A percentile compares a stretch with the other conserved stretches of the same genome.
Evolutionary conservation across 148 eudicot genomes (phyloP).

Genomic region (Tetragonia tetragonoides): DNA sequence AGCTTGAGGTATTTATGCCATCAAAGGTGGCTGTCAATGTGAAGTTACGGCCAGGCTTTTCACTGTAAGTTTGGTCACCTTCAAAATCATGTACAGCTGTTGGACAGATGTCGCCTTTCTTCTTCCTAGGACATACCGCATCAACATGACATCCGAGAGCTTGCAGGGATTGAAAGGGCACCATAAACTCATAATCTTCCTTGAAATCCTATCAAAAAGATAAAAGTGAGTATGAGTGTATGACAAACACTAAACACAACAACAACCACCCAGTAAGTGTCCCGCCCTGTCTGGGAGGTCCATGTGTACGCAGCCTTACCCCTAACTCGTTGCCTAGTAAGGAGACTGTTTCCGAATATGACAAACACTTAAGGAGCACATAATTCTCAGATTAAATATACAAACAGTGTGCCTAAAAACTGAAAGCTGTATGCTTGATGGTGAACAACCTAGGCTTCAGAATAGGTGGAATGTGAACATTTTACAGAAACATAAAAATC

Average conservation of each 20-base stretch:
- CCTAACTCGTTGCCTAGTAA: no score
- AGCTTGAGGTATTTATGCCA: conserved; percentile 57
- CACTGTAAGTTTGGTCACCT: conserved; percentile 97
- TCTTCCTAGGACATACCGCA: conserved; percentile 89
- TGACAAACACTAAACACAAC: not conserved
- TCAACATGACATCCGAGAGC: conserved; percentile 97
- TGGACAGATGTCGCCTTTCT: conserved; percentile 69
- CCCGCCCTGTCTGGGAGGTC: no score
- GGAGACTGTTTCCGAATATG: no score
- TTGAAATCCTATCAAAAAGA: conserved; percentile 67
- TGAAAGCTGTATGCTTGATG: no score
- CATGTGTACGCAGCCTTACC: no score
- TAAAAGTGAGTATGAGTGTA: not conserved
- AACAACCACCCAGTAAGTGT: no score
- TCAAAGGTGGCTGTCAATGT: conserved; percentile 66
- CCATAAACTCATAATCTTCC: conserved; percentile 96
- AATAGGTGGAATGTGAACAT: no score
- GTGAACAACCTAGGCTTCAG: no score
- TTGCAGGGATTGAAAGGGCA: conserved; percentile 92
- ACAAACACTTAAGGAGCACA: no score
- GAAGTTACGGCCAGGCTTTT: conserved; percentile 91
- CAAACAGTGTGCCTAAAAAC: no score
- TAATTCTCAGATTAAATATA: no score
- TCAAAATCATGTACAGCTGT: conserved; percentile 98
- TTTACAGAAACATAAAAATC: no score